Conservation (phyloP, 345 rosid species). For the Bruguiera parviflora region DNA sequence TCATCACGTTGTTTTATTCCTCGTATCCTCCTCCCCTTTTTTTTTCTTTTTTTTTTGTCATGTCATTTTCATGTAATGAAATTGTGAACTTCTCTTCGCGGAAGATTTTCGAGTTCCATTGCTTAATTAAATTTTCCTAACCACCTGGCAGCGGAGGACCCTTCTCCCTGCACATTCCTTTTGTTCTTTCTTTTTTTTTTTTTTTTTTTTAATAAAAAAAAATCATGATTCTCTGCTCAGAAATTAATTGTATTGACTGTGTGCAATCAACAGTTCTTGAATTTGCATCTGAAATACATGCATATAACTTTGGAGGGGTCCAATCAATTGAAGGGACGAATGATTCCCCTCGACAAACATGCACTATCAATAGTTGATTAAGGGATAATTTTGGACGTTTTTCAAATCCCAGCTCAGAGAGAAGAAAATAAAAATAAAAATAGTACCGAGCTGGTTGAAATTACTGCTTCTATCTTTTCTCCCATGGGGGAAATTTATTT, state of each 20-base stretch:
- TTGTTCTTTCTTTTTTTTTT: too few relatives aligned
- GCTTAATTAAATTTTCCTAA: too few relatives aligned
- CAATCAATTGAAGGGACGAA: not conserved
- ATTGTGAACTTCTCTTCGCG: not conserved
- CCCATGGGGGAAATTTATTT: too few relatives aligned
- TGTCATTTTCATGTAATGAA: constrained; percentile 4
- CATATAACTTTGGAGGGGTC: not conserved
- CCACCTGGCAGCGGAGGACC: too few relatives aligned
- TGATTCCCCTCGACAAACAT: not conserved
- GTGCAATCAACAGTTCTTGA: too few relatives aligned
- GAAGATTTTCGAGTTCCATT: not conserved
- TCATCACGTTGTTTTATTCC: constrained; percentile 8
- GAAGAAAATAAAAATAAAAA: too few relatives aligned
- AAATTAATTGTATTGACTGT: too few relatives aligned
- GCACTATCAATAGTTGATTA: not conserved
- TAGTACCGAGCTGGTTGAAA: too few relatives aligned
- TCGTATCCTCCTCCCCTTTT: not conserved
- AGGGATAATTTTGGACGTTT: not conserved
- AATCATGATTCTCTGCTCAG: too few relatives aligned
- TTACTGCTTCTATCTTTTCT: too few relatives aligned
- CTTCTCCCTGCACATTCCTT: not conserved
- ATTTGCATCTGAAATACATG: too few relatives aligned
- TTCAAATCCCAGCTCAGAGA: not conserved
- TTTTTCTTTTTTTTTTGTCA: not conserved
- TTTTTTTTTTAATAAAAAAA: too few relatives aligned